These are phyloP conservation scores for Daphne laureola DNA, from an alignment of 441 rosid species.

Conservation along the genomic window DNA sequence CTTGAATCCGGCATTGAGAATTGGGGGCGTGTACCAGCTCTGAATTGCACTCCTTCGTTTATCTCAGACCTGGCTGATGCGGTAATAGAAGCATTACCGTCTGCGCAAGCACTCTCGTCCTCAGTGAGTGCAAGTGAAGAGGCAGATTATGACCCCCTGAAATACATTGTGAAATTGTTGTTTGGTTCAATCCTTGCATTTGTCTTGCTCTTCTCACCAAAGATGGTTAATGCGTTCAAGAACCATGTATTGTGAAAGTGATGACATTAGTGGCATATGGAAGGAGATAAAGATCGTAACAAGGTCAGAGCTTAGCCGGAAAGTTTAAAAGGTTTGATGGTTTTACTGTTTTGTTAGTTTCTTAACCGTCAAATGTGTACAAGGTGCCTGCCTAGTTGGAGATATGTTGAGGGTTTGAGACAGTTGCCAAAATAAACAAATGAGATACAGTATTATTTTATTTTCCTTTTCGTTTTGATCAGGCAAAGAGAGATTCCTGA, in stretches of 20 bases:
- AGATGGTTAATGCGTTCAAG: conserved; percentile 45
- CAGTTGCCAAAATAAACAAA: too few species aligned
- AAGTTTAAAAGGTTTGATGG: too few species aligned
- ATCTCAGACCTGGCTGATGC: conserved; percentile 88
- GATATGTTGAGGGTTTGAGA: too few species aligned
- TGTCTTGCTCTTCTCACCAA: conserved; percentile 57
- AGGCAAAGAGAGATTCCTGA: too few species aligned
- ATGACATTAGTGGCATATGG: background rate
- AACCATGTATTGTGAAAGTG: conserved; percentile 36
- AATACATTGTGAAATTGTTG: conserved; percentile 47
- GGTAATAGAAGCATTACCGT: conserved; percentile 83
- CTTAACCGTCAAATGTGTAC: too few species aligned
- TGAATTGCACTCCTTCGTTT: conserved; percentile 72
- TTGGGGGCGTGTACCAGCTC: conserved; percentile 95
- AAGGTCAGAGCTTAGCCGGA: too few species aligned
- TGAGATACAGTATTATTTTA: too few species aligned
- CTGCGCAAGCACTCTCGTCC: conserved; percentile 43
- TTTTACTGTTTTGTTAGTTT: too few species aligned
- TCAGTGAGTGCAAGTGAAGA: conserved; percentile 28
- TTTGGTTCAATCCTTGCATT: conserved; percentile 79
- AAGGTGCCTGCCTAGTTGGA: too few species aligned
- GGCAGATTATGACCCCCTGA: conserved; percentile 38
- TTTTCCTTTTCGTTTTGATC: too few species aligned
- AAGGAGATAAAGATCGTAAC: too few species aligned
- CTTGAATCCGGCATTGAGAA: conserved; percentile 83